Evolutionary conservation across 441 rosid species (phyloP).

Genomic region (Mallotus repandus): DNA sequence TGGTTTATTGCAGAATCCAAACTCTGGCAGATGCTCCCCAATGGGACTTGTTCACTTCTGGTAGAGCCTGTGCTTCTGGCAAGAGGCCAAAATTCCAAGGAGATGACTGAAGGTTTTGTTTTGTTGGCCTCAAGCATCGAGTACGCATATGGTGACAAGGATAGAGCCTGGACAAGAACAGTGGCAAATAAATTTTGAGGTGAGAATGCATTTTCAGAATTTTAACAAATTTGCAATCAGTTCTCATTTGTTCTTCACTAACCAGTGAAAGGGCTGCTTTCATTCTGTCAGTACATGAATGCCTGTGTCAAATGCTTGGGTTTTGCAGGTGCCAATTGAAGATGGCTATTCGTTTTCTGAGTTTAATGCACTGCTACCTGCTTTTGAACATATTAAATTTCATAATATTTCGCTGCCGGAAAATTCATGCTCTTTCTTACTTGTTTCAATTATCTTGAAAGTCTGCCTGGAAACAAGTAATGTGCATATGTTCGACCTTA

Average conservation of each 20-base stretch:
- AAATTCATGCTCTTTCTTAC: neutral
- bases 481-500: neutral
- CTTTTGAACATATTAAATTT: neutral
- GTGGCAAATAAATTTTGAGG: conserved; percentile 67
- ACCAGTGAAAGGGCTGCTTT: neutral
- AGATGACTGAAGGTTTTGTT: conserved; percentile 52
- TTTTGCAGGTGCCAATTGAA: conserved; percentile 1
- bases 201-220: conserved; percentile 31
- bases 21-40: conserved; percentile 52
- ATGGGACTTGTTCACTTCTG: conserved; percentile 46
- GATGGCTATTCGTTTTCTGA: conserved; percentile 1
- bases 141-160: conserved; percentile 73
- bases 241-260: neutral
- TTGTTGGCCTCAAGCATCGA: conserved; percentile 69
- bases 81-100: conserved; percentile 25
- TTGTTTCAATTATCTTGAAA: neutral
- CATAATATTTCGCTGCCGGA: neutral
- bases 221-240: conserved; percentile 14
- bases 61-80: conserved; percentile 53
- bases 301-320: neutral
- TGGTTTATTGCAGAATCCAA: conserved; percentile 49
- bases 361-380: neutral
- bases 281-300: neutral
- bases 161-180: conserved; percentile 80
- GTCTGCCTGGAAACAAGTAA: neutral